Percentiles rank a stretch among this genome's conserved stretches.
Conservation (phyloP, 2,329 filamentous ascomycete species). For the Ustulina deusta region DNA sequence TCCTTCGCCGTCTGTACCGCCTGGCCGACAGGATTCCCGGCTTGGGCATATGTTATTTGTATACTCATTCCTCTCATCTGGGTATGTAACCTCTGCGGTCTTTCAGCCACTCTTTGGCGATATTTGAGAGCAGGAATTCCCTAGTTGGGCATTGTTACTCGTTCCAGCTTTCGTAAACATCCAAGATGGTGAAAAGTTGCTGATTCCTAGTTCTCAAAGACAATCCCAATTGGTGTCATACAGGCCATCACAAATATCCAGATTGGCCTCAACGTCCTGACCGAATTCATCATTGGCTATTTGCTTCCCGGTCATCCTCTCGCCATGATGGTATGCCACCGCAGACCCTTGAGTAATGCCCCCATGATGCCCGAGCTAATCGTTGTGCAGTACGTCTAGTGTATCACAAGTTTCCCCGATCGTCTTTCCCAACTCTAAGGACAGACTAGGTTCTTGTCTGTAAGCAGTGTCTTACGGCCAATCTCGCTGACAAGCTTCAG, state of each 20-base stretch:
- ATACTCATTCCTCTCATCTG: conserved; percentile 68
- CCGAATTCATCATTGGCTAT: conserved; percentile 80
- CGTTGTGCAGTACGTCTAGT: conserved; percentile 12
- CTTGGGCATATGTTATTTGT: conserved; percentile 69
- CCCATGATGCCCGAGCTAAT: not conserved
- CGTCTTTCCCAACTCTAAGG: not conserved
- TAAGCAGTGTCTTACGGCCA: not conserved
- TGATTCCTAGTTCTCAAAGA: conserved; percentile 16
- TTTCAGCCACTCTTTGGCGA: not conserved
- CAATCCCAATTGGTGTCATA: conserved; percentile 61
- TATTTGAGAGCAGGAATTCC: not conserved
- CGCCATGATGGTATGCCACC: conserved; percentile 69
- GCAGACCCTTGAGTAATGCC: not conserved
- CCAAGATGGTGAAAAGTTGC: not conserved
- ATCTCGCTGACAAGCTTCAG: conserved; percentile 14
- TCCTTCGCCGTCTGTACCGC: conserved; percentile 66
- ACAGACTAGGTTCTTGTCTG: not conserved
- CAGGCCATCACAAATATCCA: conserved; percentile 72
- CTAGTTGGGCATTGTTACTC: not conserved
- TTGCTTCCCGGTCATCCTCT: conserved; percentile 77
- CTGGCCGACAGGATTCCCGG: conserved; percentile 69
- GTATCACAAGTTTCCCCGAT: not conserved
- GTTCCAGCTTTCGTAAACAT: not conserved
- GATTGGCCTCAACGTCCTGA: conserved; percentile 73
- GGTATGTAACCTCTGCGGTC: conserved; percentile 40